These are phyloP conservation scores for Tilletia indica DNA, from an alignment of 1,284 basidiomycete genomes.

Conservation along the genomic window DNA sequence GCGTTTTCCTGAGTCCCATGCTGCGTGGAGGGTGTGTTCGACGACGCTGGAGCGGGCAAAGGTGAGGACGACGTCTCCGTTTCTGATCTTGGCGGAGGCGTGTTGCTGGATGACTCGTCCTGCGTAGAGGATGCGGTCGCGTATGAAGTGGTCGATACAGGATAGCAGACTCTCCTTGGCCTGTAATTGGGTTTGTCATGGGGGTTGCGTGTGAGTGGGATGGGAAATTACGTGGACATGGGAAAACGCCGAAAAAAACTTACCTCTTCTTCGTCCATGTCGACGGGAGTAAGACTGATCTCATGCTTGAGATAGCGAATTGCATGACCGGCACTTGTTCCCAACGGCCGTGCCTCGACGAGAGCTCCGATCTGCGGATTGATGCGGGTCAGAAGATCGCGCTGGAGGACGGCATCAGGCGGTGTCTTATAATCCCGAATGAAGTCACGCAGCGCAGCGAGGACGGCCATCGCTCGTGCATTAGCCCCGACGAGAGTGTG, in stretches of 20 bases:
- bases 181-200: constrained; percentile 57
- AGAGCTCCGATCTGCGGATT: constrained; percentile 79
- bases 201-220: too few species aligned
- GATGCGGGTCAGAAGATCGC: constrained; percentile 48
- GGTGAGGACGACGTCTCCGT: constrained; percentile 87
- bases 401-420: constrained; percentile 46
- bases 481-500: constrained; percentile 51
- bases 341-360: constrained; percentile 80
- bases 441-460: constrained; percentile 48
- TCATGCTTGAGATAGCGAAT: constrained; percentile 93
- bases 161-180: constrained; percentile 81
- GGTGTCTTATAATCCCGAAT: constrained; percentile 54
- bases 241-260: constrained; percentile 46
- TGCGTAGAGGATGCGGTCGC: constrained; percentile 87
- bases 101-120: constrained; percentile 84
- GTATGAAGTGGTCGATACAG: constrained; percentile 89
- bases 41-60: constrained; percentile 94
- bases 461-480: constrained; percentile 48
- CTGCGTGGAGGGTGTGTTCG: constrained; percentile 74
- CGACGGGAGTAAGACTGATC: constrained; percentile 86
- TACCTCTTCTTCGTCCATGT: constrained; percentile 89
- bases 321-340: constrained; percentile 92
- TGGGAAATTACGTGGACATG: too few species aligned
- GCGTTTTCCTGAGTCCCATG: constrained; percentile 65
- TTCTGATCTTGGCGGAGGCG: constrained; percentile 85